Conservation (phyloP, 2,329 filamentous ascomycete species). For the Rosellinia necatrix region DNA sequence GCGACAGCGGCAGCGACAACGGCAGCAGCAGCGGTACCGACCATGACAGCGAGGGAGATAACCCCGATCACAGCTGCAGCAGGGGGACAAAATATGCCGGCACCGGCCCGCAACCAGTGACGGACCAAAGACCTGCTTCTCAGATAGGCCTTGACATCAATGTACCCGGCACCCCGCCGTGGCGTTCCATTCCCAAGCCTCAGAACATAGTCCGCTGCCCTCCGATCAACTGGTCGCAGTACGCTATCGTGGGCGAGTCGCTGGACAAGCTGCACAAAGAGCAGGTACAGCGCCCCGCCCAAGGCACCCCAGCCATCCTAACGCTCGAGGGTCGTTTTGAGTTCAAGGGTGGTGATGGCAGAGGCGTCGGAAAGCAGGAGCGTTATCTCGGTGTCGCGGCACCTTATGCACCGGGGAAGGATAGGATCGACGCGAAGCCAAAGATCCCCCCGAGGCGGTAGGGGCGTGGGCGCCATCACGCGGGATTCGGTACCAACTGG, state of each 20-base stretch:
- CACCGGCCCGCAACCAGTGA: not conserved
- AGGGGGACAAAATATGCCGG: not conserved
- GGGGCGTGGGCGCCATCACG: no score
- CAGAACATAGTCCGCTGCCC: constrained; percentile 87
- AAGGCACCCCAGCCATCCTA: constrained; percentile 55
- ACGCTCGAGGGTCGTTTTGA: constrained; percentile 54
- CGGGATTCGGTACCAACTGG: no score
- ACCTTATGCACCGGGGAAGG: constrained; percentile 59
- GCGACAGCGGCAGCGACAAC: constrained; percentile 34
- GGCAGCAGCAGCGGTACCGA: constrained; percentile 21
- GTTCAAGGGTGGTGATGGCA: constrained; percentile 49
- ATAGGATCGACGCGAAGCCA: constrained; percentile 49
- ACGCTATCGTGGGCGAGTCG: constrained; percentile 83
- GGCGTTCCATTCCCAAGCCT: constrained; percentile 71
- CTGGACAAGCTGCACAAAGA: constrained; percentile 85
- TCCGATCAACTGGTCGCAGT: constrained; percentile 92
- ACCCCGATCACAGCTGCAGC: not conserved
- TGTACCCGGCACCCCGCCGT: constrained; percentile 43
- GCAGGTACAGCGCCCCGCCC: constrained; percentile 68
- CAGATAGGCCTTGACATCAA: constrained; percentile 1
- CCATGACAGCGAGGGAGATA: constrained; percentile 29
- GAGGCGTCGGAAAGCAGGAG: constrained; percentile 46
- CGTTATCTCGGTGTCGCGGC: constrained; percentile 58
- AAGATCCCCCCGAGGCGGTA: constrained; percentile 38
- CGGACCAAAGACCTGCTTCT: not conserved